Percentiles rank a stretch among this genome's conserved stretches.
phyloP scores from a whole-genome alignment of 306 rosid species.

The Rubus parviflorus region DNA sequence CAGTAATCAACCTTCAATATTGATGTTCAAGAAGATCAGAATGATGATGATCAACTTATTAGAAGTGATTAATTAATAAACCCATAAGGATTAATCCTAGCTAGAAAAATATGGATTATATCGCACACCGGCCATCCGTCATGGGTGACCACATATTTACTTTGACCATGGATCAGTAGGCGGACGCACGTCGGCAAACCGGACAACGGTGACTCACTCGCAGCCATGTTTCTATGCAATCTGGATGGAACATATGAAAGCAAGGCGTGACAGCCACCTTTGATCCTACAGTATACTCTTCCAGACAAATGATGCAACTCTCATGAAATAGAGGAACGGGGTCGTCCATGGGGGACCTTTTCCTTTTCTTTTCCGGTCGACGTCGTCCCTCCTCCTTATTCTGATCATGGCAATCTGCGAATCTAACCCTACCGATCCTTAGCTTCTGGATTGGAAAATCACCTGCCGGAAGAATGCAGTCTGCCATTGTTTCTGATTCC shows the following conservation, averaged over 20 bases:
- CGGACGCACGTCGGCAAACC: not conserved
- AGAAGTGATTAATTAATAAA: not conserved
- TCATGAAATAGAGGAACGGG: not conserved
- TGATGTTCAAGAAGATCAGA: not conserved
- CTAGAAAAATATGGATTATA: not conserved
- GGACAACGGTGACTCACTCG: conserved; percentile 11
- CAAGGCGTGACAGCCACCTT: not conserved
- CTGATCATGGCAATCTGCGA: not conserved
- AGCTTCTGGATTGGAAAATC: not conserved
- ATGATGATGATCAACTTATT: not conserved
- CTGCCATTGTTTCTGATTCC: not conserved
- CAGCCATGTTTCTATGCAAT: conserved; percentile 3
- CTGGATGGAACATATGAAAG: not conserved
- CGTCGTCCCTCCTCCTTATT: not conserved
- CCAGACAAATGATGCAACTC: conserved; percentile 15
- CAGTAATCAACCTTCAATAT: no score
- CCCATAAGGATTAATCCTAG: not conserved
- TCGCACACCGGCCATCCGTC: not conserved
- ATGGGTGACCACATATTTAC: not conserved
- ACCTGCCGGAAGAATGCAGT: no score
- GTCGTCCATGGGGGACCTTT: not conserved
- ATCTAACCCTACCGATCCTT: not conserved
- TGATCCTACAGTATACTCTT: not conserved
- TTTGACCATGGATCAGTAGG: not conserved
- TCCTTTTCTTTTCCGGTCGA: not conserved